Conservation (phyloP, 148 eudicot species). For the Cornus suecica region DNA sequence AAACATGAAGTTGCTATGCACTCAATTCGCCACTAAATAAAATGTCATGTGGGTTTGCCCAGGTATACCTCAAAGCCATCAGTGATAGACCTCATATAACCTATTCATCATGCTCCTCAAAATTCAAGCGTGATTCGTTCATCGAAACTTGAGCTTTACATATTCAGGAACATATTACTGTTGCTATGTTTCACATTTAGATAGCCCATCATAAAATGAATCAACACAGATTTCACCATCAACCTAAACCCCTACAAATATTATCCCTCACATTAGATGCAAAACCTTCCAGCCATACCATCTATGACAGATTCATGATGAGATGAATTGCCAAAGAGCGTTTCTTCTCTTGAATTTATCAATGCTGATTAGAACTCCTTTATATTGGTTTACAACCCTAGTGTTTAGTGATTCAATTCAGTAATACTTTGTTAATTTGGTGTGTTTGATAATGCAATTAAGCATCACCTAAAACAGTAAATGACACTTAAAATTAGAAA, state of each 20-base stretch:
- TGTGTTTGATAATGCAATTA: too few species aligned
- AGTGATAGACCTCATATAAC: background rate
- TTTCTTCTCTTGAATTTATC: background rate
- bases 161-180: background rate
- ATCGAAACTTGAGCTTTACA: background rate
- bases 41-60: background rate
- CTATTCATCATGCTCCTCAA: background rate
- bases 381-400: background rate
- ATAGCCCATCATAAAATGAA: background rate
- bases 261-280: background rate
- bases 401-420: too few species aligned
- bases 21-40: background rate
- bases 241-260: background rate
- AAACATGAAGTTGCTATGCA: background rate
- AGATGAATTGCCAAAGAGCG: background rate
- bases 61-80: background rate
- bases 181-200: background rate
- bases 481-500: too few species aligned
- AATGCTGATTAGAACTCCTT: background rate
- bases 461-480: too few species aligned
- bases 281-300: background rate
- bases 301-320: background rate
- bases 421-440: too few species aligned
- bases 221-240: background rate
- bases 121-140: background rate